Evolutionary conservation across 2,329 filamentous ascomycete genomes (phyloP).

Genomic region (Exophiala sp.): DNA sequence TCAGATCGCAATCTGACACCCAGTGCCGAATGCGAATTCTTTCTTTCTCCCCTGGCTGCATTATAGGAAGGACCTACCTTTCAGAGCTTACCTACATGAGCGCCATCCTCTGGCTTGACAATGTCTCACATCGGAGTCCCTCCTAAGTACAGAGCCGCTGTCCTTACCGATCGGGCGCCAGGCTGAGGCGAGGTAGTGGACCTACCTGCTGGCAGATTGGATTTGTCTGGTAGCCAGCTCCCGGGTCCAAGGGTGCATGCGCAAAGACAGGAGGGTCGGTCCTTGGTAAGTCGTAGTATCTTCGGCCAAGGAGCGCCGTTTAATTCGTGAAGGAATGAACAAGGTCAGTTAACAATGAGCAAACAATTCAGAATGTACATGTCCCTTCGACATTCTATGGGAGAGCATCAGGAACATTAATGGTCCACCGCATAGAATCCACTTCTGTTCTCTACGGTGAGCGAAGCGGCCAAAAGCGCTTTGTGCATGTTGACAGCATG

Average conservation of each 20-base stretch:
- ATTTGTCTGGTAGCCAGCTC: too few species aligned
- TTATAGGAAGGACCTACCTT: neutral
- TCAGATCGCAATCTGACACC: conserved; percentile 3
- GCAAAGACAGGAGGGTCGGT: too few species aligned
- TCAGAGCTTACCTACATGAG: neutral
- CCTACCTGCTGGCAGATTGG: neutral
- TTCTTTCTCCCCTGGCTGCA: neutral
- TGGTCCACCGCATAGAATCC: neutral
- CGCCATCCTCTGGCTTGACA: too few species aligned
- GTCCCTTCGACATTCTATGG: neutral
- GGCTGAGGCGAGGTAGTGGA: neutral
- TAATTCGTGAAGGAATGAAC: neutral
- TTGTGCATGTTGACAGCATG: neutral
- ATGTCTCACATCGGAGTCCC: too few species aligned
- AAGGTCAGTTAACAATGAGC: neutral
- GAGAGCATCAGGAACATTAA: neutral
- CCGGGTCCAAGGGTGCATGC: too few species aligned
- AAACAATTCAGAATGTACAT: neutral
- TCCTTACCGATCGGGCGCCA: neutral
- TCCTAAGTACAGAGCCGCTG: too few species aligned
- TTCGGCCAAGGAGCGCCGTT: neutral
- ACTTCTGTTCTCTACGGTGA: conserved; percentile 3
- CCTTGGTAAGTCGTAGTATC: too few species aligned
- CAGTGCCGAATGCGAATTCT: neutral
- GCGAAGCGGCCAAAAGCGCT: conserved; percentile 15